phyloP scores from a whole-genome alignment of 257 asterid genomes.

The Solanum pennellii region DNA sequence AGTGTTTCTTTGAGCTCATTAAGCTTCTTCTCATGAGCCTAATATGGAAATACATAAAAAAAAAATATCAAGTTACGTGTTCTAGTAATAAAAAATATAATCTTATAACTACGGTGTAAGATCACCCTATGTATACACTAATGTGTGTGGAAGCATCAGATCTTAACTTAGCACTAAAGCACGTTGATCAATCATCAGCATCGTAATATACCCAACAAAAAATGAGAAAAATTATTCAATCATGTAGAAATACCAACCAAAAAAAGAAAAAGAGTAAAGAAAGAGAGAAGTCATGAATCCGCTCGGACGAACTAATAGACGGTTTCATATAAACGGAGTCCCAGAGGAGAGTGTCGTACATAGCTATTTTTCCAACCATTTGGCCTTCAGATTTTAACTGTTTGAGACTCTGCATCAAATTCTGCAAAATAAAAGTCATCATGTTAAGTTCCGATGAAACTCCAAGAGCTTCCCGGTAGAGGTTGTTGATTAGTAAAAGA shows the following conservation, averaged over 20 bases:
- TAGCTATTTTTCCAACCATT: slow-evolving; percentile 47
- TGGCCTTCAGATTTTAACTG: slow-evolving; percentile 35
- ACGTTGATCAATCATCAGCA: slow-evolving; percentile 6
- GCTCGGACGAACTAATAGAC: neutral
- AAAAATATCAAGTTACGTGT: neutral
- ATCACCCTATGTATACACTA: neutral
- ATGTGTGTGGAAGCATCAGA: neutral
- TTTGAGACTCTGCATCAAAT: slow-evolving; percentile 32
- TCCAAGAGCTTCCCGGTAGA: neutral
- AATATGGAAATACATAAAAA: neutral
- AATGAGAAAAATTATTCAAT: neutral
- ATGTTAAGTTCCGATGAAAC: neutral
- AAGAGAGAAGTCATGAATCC: neutral
- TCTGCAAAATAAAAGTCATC: slow-evolving; percentile 13
- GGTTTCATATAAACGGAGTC: neutral
- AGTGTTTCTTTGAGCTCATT: slow-evolving; percentile 34
- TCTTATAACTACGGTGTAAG: neutral
- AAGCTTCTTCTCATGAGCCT: slow-evolving; percentile 48
- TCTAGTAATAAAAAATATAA: neutral
- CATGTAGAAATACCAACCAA: neutral
- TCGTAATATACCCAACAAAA: neutral
- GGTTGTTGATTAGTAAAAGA: neutral
- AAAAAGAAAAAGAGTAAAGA: slow-evolving; percentile 2
- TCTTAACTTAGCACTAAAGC: slow-evolving; percentile 47
- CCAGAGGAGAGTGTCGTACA: slow-evolving; percentile 9